Conservation (phyloP, 208 protist species). For the Trypanosomatidae sp. region DNA sequence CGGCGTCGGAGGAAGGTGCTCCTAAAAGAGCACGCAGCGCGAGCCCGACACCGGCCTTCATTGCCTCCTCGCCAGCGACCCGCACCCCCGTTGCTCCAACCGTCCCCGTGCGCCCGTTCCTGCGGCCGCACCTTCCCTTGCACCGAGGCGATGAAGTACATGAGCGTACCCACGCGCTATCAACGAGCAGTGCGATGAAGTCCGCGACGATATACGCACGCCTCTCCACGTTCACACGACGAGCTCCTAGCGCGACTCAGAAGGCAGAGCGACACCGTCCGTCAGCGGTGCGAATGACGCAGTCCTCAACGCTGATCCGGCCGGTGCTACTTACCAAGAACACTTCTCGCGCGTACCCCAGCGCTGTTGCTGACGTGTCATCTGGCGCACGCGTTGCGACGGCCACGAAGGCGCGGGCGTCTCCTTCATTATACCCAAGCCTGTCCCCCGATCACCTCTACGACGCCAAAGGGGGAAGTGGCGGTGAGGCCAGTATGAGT, state of each 20-base stretch:
- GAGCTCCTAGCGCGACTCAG: background rate
- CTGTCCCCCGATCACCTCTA: background rate
- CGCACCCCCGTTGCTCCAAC: background rate
- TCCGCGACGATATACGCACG: background rate
- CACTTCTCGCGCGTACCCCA: background rate
- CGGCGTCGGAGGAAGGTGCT: background rate
- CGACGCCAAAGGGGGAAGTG: background rate
- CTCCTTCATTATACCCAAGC: background rate
- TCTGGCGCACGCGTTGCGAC: background rate
- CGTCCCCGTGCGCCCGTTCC: conserved; percentile 5
- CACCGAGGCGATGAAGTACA: background rate
- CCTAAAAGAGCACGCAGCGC: background rate
- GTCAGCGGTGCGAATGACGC: conserved; percentile 13
- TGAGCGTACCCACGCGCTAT: background rate
- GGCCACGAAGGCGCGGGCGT: background rate
- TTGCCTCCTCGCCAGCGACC: background rate
- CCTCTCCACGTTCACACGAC: conserved; percentile 6
- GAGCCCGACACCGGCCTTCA: background rate
- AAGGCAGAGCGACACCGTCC: background rate
- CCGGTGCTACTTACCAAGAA: conserved; percentile 18
- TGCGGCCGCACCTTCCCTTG: conserved; percentile 2
- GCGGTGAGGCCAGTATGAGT: background rate
- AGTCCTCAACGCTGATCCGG: conserved; percentile 19
- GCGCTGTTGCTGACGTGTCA: background rate
- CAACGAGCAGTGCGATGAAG: background rate